Percentiles rank a stretch among this genome's conserved stretches.
Evolutionary conservation across 2,329 filamentous ascomycete species (phyloP).

Genomic region (Aotearoamyces nothofagi): DNA sequence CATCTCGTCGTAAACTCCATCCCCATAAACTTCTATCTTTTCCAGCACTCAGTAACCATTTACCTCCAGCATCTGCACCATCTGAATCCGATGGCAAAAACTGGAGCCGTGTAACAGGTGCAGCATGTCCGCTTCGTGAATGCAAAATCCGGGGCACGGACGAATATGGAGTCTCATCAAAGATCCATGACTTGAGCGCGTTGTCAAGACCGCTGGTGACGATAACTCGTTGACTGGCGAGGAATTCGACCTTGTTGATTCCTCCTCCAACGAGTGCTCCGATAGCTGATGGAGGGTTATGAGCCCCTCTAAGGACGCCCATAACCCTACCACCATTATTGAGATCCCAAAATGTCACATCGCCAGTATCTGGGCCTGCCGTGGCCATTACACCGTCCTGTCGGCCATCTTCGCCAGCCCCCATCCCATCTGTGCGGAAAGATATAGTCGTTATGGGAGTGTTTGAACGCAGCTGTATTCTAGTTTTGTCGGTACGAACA

Average conservation of each 20-base stretch:
- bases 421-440: constrained; percentile 79
- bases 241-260: constrained; percentile 77
- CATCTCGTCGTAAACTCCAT: constrained; percentile 87
- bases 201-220: constrained; percentile 88
- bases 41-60: constrained; percentile 86
- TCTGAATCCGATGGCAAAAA: constrained; percentile 86
- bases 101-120: constrained; percentile 64
- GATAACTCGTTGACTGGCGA: constrained; percentile 77
- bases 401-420: constrained; percentile 75
- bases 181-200: constrained; percentile 90
- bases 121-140: constrained; percentile 75
- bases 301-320: constrained; percentile 75
- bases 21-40: constrained; percentile 88
- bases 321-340: constrained; percentile 78
- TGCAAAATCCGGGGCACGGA: constrained; percentile 76
- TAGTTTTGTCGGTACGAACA: constrained; percentile 58
- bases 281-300: constrained; percentile 50
- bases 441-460: constrained; percentile 66
- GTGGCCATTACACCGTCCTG: constrained; percentile 91
- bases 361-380: constrained; percentile 60
- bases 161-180: constrained; percentile 82
- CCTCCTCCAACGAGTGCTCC: constrained; percentile 51
- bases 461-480: constrained; percentile 53
- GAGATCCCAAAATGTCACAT: constrained; percentile 92
- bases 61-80: constrained; percentile 73